Conservation (phyloP, 1,284 basidiomycete species). For the Pulveroboletus ridleyi region DNA sequence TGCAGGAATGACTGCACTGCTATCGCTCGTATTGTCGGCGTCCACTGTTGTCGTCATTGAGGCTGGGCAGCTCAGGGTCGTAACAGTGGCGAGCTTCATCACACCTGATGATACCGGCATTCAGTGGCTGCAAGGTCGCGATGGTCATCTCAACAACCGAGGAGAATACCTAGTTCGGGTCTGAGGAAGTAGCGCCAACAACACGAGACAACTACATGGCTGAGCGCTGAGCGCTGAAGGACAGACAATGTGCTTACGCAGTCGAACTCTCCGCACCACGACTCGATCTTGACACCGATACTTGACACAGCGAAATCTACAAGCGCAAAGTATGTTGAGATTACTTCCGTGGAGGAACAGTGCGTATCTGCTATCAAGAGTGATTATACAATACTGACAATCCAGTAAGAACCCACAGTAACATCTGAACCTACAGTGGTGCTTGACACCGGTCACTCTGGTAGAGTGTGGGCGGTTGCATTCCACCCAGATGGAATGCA, state of each 20-base stretch:
- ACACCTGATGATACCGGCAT: too few relatives aligned
- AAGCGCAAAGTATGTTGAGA: too few relatives aligned
- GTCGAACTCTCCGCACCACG: not conserved
- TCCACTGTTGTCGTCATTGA: too few relatives aligned
- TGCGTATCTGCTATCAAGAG: accelerated
- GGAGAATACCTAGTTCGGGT: too few relatives aligned
- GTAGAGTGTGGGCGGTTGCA: too few relatives aligned
- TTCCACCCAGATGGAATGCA: too few relatives aligned
- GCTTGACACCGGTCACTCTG: not conserved
- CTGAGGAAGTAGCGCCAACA: not conserved
- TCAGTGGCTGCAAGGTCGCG: constrained; percentile 27
- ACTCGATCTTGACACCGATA: not conserved
- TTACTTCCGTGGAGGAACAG: not conserved
- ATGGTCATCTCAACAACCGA: constrained; percentile 50
- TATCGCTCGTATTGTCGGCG: too few relatives aligned
- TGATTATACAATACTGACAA: not conserved
- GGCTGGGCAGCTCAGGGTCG: too few relatives aligned
- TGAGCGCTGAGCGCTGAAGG: too few relatives aligned
- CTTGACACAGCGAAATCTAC: not conserved
- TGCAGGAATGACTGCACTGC: too few relatives aligned
- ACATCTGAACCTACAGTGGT: not conserved
- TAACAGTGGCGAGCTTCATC: too few relatives aligned
- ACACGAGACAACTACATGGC: not conserved
- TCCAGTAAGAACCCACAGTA: not conserved
- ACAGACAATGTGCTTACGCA: not conserved